Evolutionary conservation across 345 rosid species (phyloP), one percentile per base, ranked within the genome.

Genomic region (Arabidopsis suecica): DNA sequence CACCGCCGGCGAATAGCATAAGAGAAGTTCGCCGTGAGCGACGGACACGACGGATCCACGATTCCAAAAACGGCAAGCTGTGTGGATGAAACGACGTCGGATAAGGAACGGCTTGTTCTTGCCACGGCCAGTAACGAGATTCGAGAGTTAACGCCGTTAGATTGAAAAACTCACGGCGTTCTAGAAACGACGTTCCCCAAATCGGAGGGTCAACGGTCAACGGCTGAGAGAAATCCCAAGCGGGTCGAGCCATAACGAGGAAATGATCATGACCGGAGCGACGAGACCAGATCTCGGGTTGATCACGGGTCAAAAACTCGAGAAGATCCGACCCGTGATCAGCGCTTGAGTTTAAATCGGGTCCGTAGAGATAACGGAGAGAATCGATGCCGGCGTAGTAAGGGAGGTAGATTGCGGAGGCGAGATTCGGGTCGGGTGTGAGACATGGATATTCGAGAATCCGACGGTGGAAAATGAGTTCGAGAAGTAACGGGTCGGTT

Each of bases 181-280:
- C 95, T 11, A 94, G 82, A 68, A 94, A 90, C 2, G 97, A 94
- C 11, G 97, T 94, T 0, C 99, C 99, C 99, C 99, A 91, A 3
- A 90, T 37, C 0, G 97, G 97, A 9, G 93, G 97, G 72, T 94
- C 95, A 64, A 53, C 75, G 65, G 85, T 70, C 61, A 82, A 68
- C 11, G 91, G 80, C 79, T 91, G 97, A 0, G 97, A 91, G 81
- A 94, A 94, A 77, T 90, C 99, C 97, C 93, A 95, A 57, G 97
- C 97, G 36, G 97, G 97, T 7, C 97, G 82, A 5, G 99, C 86
- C 92, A 95, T 90, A 10, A 95, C 85, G 51, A 90, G 78, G 76
- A 95, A 90, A 82, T 95, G 99, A 72, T 95, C 97, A 47, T 80
- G 83, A 45, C 99, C 93, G 4, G 68, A 54, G 37, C 72, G 65